A percentile compares a stretch with the other conserved stretches of the same genome.
Conservation (phyloP, 306 rosid genomes). For the Corylus avellana region DNA sequence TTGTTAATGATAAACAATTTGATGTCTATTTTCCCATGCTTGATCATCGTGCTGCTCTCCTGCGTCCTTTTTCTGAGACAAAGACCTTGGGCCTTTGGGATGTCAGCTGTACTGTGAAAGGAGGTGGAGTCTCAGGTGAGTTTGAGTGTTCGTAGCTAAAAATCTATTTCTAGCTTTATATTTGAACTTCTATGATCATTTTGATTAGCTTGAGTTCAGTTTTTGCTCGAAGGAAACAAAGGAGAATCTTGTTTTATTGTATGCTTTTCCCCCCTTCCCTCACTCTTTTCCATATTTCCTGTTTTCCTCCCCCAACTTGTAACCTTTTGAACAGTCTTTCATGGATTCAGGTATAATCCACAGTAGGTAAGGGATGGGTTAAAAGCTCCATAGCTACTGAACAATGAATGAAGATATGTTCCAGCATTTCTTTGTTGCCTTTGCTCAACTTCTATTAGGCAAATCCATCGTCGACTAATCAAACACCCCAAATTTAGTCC, state of each 20-base stretch:
- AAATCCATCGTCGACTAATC: not conserved
- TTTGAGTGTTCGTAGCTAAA: constrained; percentile 9
- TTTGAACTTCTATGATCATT: constrained; percentile 8
- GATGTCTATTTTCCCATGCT: constrained; percentile 95
- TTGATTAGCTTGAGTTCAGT: not conserved
- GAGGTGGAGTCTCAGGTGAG: constrained; percentile 88
- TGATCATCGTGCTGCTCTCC: constrained; percentile 92
- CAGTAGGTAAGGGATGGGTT: not conserved
- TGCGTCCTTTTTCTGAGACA: constrained; percentile 92
- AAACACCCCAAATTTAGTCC: not conserved
- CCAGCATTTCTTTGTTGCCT: not conserved
- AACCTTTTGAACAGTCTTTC: not conserved
- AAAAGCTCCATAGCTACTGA: not conserved
- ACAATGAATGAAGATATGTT: not conserved
- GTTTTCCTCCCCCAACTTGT: not conserved
- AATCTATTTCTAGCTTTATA: not conserved
- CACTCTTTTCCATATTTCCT: not conserved
- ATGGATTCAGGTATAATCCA: not conserved
- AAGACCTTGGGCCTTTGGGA: constrained; percentile 96
- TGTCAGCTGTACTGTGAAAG: constrained; percentile 78
- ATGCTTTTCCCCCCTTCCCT: not conserved
- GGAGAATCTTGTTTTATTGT: not conserved
- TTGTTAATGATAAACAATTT: constrained; percentile 77
- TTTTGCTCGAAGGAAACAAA: not conserved
- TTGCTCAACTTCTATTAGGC: not conserved